Conservation (phyloP, 192 early-diverging fungal species). For the Backusella circina region DNA sequence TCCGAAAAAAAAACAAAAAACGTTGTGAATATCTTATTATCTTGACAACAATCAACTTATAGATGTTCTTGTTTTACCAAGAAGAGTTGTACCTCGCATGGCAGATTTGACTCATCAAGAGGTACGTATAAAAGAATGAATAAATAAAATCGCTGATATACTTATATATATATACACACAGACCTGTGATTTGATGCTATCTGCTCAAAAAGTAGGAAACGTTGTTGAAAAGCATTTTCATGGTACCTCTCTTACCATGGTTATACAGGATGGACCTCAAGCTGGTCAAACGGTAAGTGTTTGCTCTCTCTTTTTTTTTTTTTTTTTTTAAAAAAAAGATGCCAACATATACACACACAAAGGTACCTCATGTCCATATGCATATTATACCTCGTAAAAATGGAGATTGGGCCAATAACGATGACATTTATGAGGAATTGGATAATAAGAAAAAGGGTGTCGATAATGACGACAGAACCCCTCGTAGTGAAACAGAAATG, state of each 20-base stretch:
- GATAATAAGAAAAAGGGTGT: slow-evolving; percentile 47
- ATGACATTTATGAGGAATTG: slow-evolving; percentile 84
- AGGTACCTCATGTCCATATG: slow-evolving; percentile 89
- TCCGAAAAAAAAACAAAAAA: too few relatives aligned
- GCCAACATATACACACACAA: slow-evolving; percentile 51
- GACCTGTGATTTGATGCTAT: slow-evolving; percentile 72
- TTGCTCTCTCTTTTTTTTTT: neutral
- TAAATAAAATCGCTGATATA: neutral
- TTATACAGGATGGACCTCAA: slow-evolving; percentile 47
- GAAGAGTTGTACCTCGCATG: slow-evolving; percentile 67
- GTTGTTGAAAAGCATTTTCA: slow-evolving; percentile 71
- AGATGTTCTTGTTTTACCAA: slow-evolving; percentile 83
- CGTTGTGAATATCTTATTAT: neutral
- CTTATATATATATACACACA: neutral
- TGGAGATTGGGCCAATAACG: slow-evolving; percentile 82
- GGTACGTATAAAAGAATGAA: slow-evolving; percentile 29
- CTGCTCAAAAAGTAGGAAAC: slow-evolving; percentile 71
- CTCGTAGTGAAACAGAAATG: slow-evolving; percentile 82
- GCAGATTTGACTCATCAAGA: slow-evolving; percentile 77
- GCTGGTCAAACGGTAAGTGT: slow-evolving; percentile 33
- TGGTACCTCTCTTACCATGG: slow-evolving; percentile 72
- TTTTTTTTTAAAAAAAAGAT: too few relatives aligned
- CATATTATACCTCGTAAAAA: slow-evolving; percentile 83
- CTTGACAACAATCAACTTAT: neutral
- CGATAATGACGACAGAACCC: slow-evolving; percentile 68